phyloP scores from a whole-genome alignment of 2,329 filamentous ascomycete genomes.

The Chrysosporium queenslandicum region DNA sequence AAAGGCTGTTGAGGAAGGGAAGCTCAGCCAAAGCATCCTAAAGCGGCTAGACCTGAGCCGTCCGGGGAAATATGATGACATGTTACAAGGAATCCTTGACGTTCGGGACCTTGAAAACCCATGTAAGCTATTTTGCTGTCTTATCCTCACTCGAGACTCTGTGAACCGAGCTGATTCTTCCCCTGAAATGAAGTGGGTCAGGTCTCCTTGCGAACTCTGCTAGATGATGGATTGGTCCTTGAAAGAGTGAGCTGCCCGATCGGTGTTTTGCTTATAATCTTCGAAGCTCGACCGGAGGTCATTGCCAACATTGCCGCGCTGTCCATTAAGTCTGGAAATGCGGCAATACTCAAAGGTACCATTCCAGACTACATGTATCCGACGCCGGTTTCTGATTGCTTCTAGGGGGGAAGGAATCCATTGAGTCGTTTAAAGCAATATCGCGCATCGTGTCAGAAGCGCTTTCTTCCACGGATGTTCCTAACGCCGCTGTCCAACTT shows the following conservation, averaged over 20 bases:
- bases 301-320: slow-evolving; percentile 96
- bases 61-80: slow-evolving; percentile 91
- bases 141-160: neutral
- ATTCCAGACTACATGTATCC: neutral
- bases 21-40: slow-evolving; percentile 69
- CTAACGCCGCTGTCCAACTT: slow-evolving; percentile 79
- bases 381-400: slow-evolving; percentile 6
- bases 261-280: slow-evolving; percentile 95
- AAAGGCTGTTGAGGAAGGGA: slow-evolving; percentile 62
- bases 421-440: slow-evolving; percentile 87
- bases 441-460: slow-evolving; percentile 73
- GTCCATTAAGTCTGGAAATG: slow-evolving; percentile 93
- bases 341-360: slow-evolving; percentile 84
- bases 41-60: slow-evolving; percentile 79
- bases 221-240: slow-evolving; percentile 77
- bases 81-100: slow-evolving; percentile 89
- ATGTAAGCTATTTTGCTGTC: slow-evolving; percentile 40
- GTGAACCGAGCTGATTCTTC: slow-evolving; percentile 11
- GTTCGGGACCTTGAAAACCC: slow-evolving; percentile 78
- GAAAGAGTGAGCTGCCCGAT: slow-evolving; percentile 90
- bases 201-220: slow-evolving; percentile 67
- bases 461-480: slow-evolving; percentile 61
- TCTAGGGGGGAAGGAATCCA: slow-evolving; percentile 85
- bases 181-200: slow-evolving; percentile 55
- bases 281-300: slow-evolving; percentile 93